phyloP scores from a whole-genome alignment of 2,329 filamentous ascomycete genomes.

The Fusarium buharicum region DNA sequence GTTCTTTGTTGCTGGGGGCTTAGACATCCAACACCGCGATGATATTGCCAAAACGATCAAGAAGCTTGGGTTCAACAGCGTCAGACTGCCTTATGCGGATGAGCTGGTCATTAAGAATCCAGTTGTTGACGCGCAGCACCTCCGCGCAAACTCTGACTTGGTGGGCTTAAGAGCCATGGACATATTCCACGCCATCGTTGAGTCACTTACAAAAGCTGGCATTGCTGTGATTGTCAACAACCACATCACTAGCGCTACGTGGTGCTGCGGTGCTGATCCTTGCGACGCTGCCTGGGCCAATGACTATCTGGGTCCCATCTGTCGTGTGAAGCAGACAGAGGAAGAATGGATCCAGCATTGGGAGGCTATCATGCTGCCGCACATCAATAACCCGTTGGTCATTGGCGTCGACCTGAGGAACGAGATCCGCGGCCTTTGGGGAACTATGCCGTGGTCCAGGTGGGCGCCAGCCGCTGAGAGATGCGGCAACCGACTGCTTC shows the following conservation, averaged over 20 bases:
- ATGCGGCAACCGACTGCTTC: slow-evolving; percentile 69
- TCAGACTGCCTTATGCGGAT: slow-evolving; percentile 74
- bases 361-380: slow-evolving; percentile 70
- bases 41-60: slow-evolving; percentile 70
- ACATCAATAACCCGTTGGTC: slow-evolving; percentile 68
- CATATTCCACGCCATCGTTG: slow-evolving; percentile 67
- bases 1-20: slow-evolving; percentile 70
- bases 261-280: slow-evolving; percentile 75
- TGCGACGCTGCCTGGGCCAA: slow-evolving; percentile 76
- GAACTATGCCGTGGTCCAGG: slow-evolving; percentile 72
- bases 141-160: slow-evolving; percentile 70
- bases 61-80: slow-evolving; percentile 74
- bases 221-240: slow-evolving; percentile 75
- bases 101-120: slow-evolving; percentile 73
- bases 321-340: slow-evolving; percentile 70
- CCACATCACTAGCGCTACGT: slow-evolving; percentile 74
- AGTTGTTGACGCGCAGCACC: slow-evolving; percentile 57
- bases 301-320: slow-evolving; percentile 68
- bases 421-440: slow-evolving; percentile 75
- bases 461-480: slow-evolving; percentile 73
- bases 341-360: slow-evolving; percentile 74
- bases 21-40: slow-evolving; percentile 70
- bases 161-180: slow-evolving; percentile 67
- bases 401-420: slow-evolving; percentile 75
- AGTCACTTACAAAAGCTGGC: slow-evolving; percentile 69